Percentiles rank a stretch among this genome's conserved stretches.
Conservation (phyloP, 2,329 filamentous ascomycete genomes). For the Colletotrichum chlorophyti region DNA sequence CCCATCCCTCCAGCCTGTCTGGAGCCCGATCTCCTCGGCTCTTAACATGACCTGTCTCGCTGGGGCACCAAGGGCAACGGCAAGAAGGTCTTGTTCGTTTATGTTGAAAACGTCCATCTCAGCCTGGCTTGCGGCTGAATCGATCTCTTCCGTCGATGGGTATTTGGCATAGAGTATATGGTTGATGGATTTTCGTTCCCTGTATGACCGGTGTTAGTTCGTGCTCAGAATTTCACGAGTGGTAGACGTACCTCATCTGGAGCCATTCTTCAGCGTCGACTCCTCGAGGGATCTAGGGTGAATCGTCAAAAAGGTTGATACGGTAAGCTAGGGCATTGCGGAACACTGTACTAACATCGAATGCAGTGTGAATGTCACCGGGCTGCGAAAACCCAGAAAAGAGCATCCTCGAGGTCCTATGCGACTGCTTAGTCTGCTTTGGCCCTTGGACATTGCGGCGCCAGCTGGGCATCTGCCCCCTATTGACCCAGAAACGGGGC, state of each 20-base stretch:
- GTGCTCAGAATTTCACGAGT: not conserved
- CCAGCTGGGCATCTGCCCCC: conserved; percentile 34
- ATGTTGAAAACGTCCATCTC: conserved; percentile 55
- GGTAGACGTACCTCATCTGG: conserved; percentile 43
- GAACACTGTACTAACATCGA: conserved; percentile 42
- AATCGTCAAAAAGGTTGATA: not conserved
- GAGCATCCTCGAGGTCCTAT: conserved; percentile 40
- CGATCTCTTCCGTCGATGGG: conserved; percentile 47
- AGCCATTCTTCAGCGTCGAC: conserved; percentile 54
- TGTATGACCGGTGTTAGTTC: conserved; percentile 25
- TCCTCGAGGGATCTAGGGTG: conserved; percentile 49
- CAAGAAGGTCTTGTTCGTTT: conserved; percentile 55
- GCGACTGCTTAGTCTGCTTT: conserved; percentile 25
- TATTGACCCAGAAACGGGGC: conserved; percentile 38
- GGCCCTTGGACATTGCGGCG: conserved; percentile 21
- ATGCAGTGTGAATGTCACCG: conserved; percentile 40
- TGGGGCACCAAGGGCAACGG: conserved; percentile 59
- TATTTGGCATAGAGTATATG: conserved; percentile 53
- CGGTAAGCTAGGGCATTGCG: no score
- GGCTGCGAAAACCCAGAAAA: conserved; percentile 39
- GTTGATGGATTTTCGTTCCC: conserved; percentile 54
- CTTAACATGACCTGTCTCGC: conserved; percentile 60
- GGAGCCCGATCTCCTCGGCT: conserved; percentile 56
- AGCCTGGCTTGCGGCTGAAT: conserved; percentile 41
- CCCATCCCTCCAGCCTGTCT: conserved; percentile 59